Evolutionary conservation across 805 yeast genomes (phyloP), one percentile per base, ranked within the genome.

Genomic region (Saccharomyces kudriavzevii): DNA sequence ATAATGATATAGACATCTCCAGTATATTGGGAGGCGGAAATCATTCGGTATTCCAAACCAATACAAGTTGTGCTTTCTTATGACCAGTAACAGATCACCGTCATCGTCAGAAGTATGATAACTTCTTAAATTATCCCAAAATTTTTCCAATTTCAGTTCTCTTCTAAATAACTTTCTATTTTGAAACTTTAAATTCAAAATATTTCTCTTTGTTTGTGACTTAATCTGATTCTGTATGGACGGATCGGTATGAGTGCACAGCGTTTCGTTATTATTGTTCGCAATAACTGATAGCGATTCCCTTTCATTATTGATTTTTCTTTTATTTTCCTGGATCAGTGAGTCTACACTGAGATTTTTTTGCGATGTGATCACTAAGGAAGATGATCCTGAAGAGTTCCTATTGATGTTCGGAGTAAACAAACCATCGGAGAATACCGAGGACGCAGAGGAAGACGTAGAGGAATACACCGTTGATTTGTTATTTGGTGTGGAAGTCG

Each of bases 11-110:
- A 59, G 54, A 45, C 61, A 59, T 28, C 48, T 35, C 14, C 47
- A 49, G 45, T 59, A 59, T 13, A 59, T 49, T 26, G 28, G 25
- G 8, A 45, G 46, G 29, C 62, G 47, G 29, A 58, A 26, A 28
- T 59, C 61, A 9, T 54, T 51, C 20, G 62, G 62, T 31, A 59
- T 28, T 1, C 62, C 62, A 49, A 56, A 57, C 58, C 59, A 58
- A 45, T 52, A 52, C 22, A 59, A 43, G 13, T 51, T 52, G n/a
- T 49, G 46, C 35, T 54, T 57, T 26, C 55, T 50, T 9, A 55
- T 51, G 24, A 52, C 57, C 24, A 59, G 50, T 28, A 59, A 50
- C 24, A 59, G 49, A 14, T 50, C 48, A 1, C 40, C 49, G 20
- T 50, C 55, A 9, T 9, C 22, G 24, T 8, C 43, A 17, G 43